phyloP scores from a whole-genome alignment of 23 red algal species.

The Chondrus crispus region DNA sequence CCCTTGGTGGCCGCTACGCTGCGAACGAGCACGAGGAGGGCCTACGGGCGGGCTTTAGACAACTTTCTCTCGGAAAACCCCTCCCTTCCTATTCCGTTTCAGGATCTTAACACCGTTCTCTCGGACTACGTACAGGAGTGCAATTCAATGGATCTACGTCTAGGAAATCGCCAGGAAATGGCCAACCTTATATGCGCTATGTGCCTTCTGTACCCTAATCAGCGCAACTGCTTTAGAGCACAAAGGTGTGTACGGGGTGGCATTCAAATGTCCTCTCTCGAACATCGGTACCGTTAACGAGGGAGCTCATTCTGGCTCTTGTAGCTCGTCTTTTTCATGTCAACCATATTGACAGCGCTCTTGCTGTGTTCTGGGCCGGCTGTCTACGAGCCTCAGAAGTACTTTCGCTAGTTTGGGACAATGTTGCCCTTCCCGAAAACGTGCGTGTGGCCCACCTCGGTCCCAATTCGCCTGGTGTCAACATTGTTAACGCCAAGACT shows the following conservation, averaged over 20 bases:
- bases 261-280: not conserved
- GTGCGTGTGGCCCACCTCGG: not conserved
- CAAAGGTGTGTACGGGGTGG: not conserved
- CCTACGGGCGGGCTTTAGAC: too few relatives aligned
- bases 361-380: not conserved
- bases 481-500: not conserved
- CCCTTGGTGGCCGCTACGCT: too few relatives aligned
- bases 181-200: not conserved
- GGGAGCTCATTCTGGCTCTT: not conserved
- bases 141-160: not conserved
- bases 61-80: too few relatives aligned
- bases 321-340: not conserved
- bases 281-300: not conserved
- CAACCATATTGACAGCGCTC: not conserved
- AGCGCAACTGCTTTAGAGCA: not conserved
- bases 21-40: too few relatives aligned
- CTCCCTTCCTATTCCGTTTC: too few relatives aligned
- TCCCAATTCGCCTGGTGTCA: not conserved
- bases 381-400: constrained; percentile 22
- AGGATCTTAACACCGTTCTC: not conserved
- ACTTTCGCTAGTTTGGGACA: not conserved
- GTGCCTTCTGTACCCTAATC: not conserved
- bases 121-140: not conserved
- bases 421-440: not conserved
- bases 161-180: not conserved